Conservation (phyloP, 345 rosid species). For the Euphorbia lathyris region DNA sequence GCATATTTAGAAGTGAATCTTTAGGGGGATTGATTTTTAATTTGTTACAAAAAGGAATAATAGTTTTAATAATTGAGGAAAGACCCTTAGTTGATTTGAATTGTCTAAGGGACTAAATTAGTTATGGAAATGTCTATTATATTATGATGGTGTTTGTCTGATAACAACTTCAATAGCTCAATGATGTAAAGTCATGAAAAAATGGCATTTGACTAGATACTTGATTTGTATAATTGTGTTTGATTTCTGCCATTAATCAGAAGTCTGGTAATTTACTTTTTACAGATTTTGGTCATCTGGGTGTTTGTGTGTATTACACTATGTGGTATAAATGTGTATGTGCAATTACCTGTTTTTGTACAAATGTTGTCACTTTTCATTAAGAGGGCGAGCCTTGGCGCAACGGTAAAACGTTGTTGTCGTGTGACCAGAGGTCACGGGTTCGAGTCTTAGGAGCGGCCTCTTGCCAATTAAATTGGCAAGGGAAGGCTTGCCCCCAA, state of each 20-base stretch:
- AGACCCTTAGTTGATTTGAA: not conserved
- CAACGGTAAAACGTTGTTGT: too few relatives aligned
- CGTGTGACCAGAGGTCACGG: too few relatives aligned
- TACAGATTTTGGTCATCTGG: not conserved
- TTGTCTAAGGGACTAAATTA: not conserved
- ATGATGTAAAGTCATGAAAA: not conserved
- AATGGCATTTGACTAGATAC: not conserved
- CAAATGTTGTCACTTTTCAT: not conserved
- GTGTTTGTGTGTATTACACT: not conserved
- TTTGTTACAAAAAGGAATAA: not conserved
- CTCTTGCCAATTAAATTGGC: too few relatives aligned
- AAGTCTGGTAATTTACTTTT: not conserved
- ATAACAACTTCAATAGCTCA: not conserved
- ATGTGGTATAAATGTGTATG: not conserved
- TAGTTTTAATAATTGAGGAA: not conserved
- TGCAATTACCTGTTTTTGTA: not conserved
- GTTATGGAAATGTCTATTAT: not conserved
- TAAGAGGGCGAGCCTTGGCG: too few relatives aligned
- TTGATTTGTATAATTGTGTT: not conserved
- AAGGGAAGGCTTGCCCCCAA: too few relatives aligned
- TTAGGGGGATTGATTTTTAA: not conserved
- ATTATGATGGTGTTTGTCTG: not conserved
- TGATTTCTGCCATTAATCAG: not conserved
- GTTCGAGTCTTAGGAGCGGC: too few relatives aligned
- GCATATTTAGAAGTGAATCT: not conserved